A percentile compares a stretch with the other conserved stretches of the same genome.
Evolutionary conservation across 1,284 basidiomycete species (phyloP).

Genomic region (Austroboletus olivaceoglutinosus): DNA sequence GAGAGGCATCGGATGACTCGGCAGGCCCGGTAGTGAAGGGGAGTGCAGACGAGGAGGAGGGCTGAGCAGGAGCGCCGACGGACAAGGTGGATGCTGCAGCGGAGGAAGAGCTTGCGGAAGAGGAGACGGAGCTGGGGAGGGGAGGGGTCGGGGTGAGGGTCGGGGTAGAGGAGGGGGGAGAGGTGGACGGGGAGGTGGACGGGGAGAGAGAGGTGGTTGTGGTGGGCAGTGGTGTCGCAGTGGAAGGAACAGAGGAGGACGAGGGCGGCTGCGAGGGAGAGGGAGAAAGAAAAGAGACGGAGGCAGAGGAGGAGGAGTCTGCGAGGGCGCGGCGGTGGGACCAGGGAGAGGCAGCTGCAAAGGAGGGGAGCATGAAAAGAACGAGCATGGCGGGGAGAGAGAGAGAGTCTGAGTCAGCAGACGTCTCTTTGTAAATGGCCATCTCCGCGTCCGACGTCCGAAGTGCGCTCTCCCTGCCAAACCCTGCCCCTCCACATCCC

Average conservation of each 20-base stretch:
- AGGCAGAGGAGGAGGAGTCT: not conserved
- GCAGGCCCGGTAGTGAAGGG: not conserved
- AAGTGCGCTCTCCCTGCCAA: constrained; percentile 66
- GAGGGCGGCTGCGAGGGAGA: not conserved
- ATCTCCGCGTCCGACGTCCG: constrained; percentile 79
- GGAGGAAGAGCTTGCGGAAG: not conserved
- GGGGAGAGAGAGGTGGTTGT: not conserved
- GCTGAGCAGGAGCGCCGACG: not conserved
- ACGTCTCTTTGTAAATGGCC: constrained; percentile 52
- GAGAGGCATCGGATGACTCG: not conserved
- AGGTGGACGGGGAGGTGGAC: too few species aligned
- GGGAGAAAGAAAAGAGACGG: too few species aligned
- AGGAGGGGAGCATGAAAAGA: not conserved
- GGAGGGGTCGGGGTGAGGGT: not conserved
- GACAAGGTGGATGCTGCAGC: not conserved
- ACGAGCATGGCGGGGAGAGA: not conserved
- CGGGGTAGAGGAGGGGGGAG: too few species aligned
- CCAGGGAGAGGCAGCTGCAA: not conserved
- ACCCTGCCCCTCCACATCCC: constrained; percentile 5
- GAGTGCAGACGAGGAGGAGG: constrained; percentile 6
- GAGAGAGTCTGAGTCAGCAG: constrained; percentile 9
- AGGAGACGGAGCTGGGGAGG: constrained; percentile 5
- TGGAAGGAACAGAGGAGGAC: constrained; percentile 2
- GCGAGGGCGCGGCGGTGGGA: not conserved
- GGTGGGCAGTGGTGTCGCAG: too few species aligned